These are phyloP conservation scores for Magnolia changhungtana DNA, from an alignment of 164 flowering plant species.

Conservation along the genomic window DNA sequence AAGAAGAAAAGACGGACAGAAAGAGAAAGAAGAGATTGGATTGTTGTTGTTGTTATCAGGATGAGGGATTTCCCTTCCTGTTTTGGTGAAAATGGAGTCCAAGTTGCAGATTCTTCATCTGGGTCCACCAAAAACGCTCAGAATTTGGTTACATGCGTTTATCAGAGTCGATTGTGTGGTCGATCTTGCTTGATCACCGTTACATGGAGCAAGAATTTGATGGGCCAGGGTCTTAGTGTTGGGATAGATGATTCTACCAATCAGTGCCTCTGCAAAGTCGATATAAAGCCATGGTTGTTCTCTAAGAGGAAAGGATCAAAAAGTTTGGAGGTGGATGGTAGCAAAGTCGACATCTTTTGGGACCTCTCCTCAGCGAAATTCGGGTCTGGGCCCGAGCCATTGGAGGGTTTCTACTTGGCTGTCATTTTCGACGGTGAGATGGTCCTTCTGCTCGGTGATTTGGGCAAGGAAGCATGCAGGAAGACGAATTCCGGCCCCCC, in stretches of 20 bases:
- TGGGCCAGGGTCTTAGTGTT: constrained; percentile 40
- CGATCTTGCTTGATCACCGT: constrained; percentile 31
- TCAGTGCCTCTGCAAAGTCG: constrained; percentile 35
- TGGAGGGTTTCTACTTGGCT: constrained; percentile 36
- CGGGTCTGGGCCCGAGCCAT: constrained; percentile 40
- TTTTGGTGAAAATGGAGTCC: constrained; percentile 49
- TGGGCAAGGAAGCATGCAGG: constrained; percentile 32
- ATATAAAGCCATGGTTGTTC: constrained; percentile 40
- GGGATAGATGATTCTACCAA: constrained; percentile 29
- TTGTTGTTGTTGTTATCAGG: background rate
- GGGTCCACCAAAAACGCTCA: constrained; percentile 26
- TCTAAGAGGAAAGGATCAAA: constrained; percentile 41
- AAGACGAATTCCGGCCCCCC: constrained; percentile 21
- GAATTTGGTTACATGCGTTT: constrained; percentile 40
- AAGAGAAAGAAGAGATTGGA: background rate
- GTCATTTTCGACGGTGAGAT: constrained; percentile 28
- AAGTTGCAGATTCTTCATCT: constrained; percentile 42
- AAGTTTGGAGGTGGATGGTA: constrained; percentile 20
- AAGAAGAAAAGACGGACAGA: background rate
- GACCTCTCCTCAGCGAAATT: constrained; percentile 40
- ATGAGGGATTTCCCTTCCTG: constrained; percentile 53
- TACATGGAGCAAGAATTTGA: constrained; percentile 41
- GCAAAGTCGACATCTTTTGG: constrained; percentile 36
- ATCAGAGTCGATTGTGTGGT: constrained; percentile 27
- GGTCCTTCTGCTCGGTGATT: constrained; percentile 40